phyloP scores from a whole-genome alignment of 495 filamentous ascomycete species.

The Darksidea phi region DNA sequence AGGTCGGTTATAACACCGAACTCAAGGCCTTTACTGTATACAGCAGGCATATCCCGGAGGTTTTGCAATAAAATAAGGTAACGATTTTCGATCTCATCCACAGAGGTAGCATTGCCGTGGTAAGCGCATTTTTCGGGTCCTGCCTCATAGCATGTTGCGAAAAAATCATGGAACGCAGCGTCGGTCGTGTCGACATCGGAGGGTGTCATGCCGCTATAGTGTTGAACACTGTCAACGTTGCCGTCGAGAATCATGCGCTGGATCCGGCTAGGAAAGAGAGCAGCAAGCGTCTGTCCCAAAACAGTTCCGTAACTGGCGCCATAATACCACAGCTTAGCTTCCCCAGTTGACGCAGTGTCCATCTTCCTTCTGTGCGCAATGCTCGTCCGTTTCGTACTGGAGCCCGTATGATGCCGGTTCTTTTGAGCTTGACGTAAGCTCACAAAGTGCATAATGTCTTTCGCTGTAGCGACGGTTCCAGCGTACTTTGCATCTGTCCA shows the following conservation, averaged over 20 bases:
- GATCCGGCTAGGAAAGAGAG: slow-evolving; percentile 54
- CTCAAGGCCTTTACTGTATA: too few relatives aligned
- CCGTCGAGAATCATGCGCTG: slow-evolving; percentile 53
- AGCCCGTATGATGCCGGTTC: neutral
- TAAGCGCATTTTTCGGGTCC: neutral
- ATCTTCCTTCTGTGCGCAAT: too few relatives aligned
- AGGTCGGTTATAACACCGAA: too few relatives aligned
- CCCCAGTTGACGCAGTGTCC: neutral
- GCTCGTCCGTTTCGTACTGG: too few relatives aligned
- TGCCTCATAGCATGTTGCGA: neutral
- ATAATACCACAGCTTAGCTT: slow-evolving; percentile 36
- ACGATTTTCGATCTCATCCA: too few relatives aligned
- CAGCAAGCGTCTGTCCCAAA: slow-evolving; percentile 47
- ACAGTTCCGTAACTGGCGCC: slow-evolving; percentile 36
- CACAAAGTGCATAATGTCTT: neutral
- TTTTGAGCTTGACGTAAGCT: neutral
- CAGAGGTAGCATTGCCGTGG: neutral
- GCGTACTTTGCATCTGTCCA: neutral
- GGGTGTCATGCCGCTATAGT: neutral
- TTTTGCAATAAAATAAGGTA: too few relatives aligned
- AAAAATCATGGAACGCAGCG: neutral
- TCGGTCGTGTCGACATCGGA: neutral
- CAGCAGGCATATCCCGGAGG: too few relatives aligned
- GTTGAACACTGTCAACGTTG: slow-evolving; percentile 48
- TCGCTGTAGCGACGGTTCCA: neutral